Evolutionary conservation across 2,329 filamentous ascomycete species (phyloP), one percentile per base, ranked within the genome.

Genomic region (Aspergillus sojae): DNA sequence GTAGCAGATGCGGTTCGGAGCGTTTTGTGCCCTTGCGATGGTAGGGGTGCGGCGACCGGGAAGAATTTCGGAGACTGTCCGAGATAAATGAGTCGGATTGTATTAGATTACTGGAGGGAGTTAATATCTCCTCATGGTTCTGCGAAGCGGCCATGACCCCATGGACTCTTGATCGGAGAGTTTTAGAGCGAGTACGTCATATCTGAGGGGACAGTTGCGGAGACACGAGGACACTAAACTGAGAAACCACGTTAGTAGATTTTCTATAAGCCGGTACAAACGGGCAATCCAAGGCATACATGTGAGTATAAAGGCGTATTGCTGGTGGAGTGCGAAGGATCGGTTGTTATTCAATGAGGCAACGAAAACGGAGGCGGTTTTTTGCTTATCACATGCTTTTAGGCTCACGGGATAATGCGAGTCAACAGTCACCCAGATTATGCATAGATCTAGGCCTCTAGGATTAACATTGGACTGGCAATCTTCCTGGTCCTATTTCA

Each of bases 11-110:
- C 80, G 56, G 84, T 77, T 87, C 82, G 26, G 83, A 82, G 14
- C 88, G 79, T 70, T 89, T 86, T 67, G 78, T 81, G 64, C 80
- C 83, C 62, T 85, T 86, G 70, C 84, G 86, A 71, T 87, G 86
- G 70, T 91, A 91, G 1, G 89, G 89, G 74, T 91, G 88, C 54
- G 89, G 89, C 50, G 88, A 89, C 69, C 89, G 86, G 60, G 84
- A 85, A 65, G 85, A 81, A 54, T 80, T 75, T 71, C 84, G 82
- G 70, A 87, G 71, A 60, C 72, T 57, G 36, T 74, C 68, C 5
- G 61, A 48, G 34, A 65, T 54, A 50, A 68, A 64, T 11, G 65
- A 41, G 36, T 71, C 70, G 39, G 67, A 62, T 11, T 67, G 28
- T 2, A 21, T 64, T 45, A 67, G 70, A 61, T 59, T 71, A 52